Evolutionary conservation across 2,329 filamentous ascomycete genomes (phyloP), one percentile per base, ranked within the genome.

Genomic region (Colletotrichum brevisporum): DNA sequence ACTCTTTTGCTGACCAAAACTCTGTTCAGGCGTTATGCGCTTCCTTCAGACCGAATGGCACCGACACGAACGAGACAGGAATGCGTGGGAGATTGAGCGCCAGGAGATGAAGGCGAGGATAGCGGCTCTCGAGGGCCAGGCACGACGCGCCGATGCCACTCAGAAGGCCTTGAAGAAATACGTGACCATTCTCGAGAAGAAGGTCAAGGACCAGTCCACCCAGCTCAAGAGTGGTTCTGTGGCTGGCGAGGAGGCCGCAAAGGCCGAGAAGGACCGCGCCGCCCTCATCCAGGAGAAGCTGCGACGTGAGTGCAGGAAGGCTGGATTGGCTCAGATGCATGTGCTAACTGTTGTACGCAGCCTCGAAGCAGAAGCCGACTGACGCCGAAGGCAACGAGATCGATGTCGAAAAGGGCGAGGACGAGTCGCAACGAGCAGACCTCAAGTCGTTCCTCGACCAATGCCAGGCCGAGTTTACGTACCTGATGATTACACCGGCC

Each of bases 31-130:
- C 78, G 96, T 99, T 45, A 99, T 99, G 96, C 95, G 96, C 81
- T 99, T 99, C 80, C 90, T 99, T 47, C 96, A 99, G 83, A 96
- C 96, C 55, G 95, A 99, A 88, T 99, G 96, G 96, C 96, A 99
- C 82, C 92, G 94, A 74, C 95, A 99, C 81, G 96, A 99, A 83
- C 93, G 96, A 82, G 96, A 98, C 78, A 91, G 96, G 76, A 99
- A 99, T 83, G 92, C 94, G 45, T 99, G 96, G 96, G 96, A 99
- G 82, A 99, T 99, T 79, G 96, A 99, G 82, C 92, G 94, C 78
- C 96, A 97, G 76, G 96, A 99, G 84, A 98, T 99, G 96, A 97
- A 97, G 85, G 94, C 94, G 74, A 91, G 97, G 77, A 98, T 99
- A 83, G 95, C 95, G 59, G 92, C 93, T 76, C 89, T 98, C 73